Base-by-base conservation (phyloP, 2,329 filamentous ascomycete species). In the Nothophoma quercina region DNA sequence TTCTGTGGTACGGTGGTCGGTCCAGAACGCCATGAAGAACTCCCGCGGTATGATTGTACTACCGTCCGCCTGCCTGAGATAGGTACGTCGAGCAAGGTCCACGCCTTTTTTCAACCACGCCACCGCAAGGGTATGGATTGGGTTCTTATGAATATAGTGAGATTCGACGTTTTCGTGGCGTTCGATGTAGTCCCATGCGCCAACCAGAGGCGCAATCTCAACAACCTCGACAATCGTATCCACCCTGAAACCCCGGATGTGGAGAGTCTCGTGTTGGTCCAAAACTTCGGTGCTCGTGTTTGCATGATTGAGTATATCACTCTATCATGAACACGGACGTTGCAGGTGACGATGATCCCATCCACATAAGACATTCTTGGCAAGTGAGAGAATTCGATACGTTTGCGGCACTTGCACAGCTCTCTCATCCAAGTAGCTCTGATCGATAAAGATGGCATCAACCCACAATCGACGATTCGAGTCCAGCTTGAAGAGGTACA, bases 401-500 rank as follows among this genome's bases (percentile, higher is more conserved):
- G 51, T 57, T 12, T 39, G 36, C 5, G 32, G 45, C 1, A 53
- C 40, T 5, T 57, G 49, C 2, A 40, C 19, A 8, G 44, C 40
- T 16, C 53, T 53, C 30, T 57, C 54, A 8, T 35, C 33, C 0
- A 18, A 1, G 15, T 54, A n/a, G 0, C 15, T 9, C n/a, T 57
- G 49, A 4, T 34, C 29, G 26, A 51, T 45, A 15, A 40, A 51
- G 7, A 51, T 41, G 6, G 49, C 44, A 18, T 56, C 54, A 2
- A 56, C 35, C 49, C 41, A 53, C 0, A 56, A 15, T 1, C 23
- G 44, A 5, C 13, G 18, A 0, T 34, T 6, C 4, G 23, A 23
- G 5, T 43, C 12, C 1, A 36, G 44, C 9, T 25, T 34, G 29
- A 25, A 45, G 1, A 46, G 23, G 13, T 41, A 35, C 3, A 49